A percentile compares a stretch with the other conserved stretches of the same genome.
Evolutionary conservation across 345 rosid species (phyloP).

Genomic region (Eucalyptus sideroxylon): DNA sequence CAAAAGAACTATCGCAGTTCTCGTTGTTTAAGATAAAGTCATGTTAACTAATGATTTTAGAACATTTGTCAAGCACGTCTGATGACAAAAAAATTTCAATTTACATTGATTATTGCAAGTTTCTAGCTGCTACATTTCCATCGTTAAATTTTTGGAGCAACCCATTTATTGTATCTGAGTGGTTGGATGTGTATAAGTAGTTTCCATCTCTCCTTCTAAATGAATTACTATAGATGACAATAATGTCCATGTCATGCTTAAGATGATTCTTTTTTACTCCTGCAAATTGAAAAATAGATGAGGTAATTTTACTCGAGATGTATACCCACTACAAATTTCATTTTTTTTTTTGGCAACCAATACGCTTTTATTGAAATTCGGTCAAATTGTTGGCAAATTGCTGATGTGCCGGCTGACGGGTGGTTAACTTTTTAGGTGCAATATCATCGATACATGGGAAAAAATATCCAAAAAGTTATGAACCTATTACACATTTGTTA

Average conservation of each 20-base stretch:
- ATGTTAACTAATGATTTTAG: not conserved
- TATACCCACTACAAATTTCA: not conserved
- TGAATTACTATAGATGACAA: not conserved
- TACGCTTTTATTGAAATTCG: not conserved
- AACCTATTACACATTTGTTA: too few species aligned
- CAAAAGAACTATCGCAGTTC: not conserved
- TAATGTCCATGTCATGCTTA: not conserved
- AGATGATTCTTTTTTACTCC: not conserved
- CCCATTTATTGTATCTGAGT: not conserved
- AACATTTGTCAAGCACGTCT: not conserved
- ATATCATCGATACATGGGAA: not conserved
- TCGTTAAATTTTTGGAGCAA: not conserved
- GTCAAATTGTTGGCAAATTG: not conserved
- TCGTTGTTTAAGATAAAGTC: not conserved
- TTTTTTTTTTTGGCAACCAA: not conserved
- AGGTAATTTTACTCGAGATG: not conserved
- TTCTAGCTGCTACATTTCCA: not conserved
- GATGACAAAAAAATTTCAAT: not conserved
- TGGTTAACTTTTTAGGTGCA: not conserved
- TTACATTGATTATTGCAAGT: not conserved
- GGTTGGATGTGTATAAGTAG: not conserved
- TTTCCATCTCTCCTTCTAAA: not conserved
- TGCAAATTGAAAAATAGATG: not conserved
- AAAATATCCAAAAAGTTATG: too few species aligned
- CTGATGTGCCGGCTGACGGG: accelerated